phyloP scores from a whole-genome alignment of 2,329 filamentous ascomycete species.

The Colletotrichum incanum region DNA sequence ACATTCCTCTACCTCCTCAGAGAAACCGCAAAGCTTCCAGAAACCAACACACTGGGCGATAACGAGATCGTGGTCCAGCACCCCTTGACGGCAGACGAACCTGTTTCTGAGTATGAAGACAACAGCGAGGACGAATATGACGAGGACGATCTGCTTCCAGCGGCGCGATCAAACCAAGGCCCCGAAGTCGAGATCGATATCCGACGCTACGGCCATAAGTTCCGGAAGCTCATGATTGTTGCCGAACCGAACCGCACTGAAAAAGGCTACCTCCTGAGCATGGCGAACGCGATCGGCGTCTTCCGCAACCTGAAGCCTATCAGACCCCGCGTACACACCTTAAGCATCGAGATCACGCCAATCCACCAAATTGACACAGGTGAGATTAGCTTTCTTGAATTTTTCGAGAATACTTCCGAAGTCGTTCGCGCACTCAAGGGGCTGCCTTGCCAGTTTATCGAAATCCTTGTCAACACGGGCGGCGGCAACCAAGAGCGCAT shows the following conservation, averaged over 20 bases:
- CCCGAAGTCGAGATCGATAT: constrained; percentile 51
- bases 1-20: constrained; percentile 63
- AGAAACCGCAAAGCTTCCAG: constrained; percentile 50
- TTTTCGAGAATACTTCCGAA: constrained; percentile 51
- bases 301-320: constrained; percentile 49
- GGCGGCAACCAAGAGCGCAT: constrained; percentile 14
- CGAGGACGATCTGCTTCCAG: constrained; percentile 2
- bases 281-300: constrained; percentile 56
- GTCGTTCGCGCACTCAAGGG: constrained; percentile 52
- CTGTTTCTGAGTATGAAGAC: constrained; percentile 21
- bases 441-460: constrained; percentile 55
- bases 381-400: constrained; percentile 55
- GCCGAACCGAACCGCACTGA: constrained; percentile 59
- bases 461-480: constrained; percentile 53
- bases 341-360: constrained; percentile 60
- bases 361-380: constrained; percentile 27
- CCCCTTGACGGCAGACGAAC: constrained; percentile 4
- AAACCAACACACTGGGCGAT: constrained; percentile 42
- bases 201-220: constrained; percentile 55
- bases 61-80: constrained; percentile 37
- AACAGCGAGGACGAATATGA: constrained; percentile 25
- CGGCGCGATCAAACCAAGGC: constrained; percentile 33
- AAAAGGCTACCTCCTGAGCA: constrained; percentile 45
- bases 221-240: constrained; percentile 60
- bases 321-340: constrained; percentile 54